Evolutionary conservation across 306 rosid species (phyloP).

Genomic region (Hippophae gyantsensis): DNA sequence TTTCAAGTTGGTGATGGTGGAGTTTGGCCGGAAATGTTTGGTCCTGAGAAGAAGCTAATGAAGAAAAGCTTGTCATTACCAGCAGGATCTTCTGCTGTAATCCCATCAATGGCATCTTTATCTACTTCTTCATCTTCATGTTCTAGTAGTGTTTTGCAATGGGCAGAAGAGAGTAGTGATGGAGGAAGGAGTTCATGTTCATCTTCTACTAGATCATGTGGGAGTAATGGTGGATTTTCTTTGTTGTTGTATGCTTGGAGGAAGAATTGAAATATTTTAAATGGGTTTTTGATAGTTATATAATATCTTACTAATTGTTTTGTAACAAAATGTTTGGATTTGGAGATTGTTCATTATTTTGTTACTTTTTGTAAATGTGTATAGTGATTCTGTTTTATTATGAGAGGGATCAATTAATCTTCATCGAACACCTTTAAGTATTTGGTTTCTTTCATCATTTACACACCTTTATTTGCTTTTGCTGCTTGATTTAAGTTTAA

Average conservation of each 20-base stretch:
- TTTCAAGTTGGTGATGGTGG: conserved; percentile 70
- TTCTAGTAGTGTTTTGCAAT: conserved; percentile 60
- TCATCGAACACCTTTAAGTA: neutral
- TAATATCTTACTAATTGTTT: neutral
- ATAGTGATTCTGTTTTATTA: neutral
- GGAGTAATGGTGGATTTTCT: conserved; percentile 60
- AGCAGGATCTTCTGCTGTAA: conserved; percentile 14
- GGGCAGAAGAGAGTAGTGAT: conserved; percentile 85
- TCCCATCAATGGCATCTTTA: conserved; percentile 9
- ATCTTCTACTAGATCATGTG: conserved; percentile 55
- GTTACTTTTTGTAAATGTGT: neutral
- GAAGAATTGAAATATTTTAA: conserved; percentile 24
- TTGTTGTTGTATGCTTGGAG: conserved; percentile 73
- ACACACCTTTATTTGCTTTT: neutral
- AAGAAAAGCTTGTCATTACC: conserved; percentile 39
- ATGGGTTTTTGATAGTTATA: neutral
- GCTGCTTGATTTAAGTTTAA: too few relatives aligned
- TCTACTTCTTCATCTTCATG: conserved; percentile 31
- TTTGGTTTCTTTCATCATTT: neutral
- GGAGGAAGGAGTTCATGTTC: conserved; percentile 75
- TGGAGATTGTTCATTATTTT: conserved; percentile 1
- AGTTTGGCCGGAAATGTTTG: conserved; percentile 71
- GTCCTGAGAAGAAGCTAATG: conserved; percentile 60
- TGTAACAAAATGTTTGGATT: conserved; percentile 1
- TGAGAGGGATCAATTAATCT: neutral